Percentiles rank a stretch among this genome's conserved stretches.
phyloP scores from a whole-genome alignment of 2,329 filamentous ascomycete species.

The Cercospora canescens region DNA sequence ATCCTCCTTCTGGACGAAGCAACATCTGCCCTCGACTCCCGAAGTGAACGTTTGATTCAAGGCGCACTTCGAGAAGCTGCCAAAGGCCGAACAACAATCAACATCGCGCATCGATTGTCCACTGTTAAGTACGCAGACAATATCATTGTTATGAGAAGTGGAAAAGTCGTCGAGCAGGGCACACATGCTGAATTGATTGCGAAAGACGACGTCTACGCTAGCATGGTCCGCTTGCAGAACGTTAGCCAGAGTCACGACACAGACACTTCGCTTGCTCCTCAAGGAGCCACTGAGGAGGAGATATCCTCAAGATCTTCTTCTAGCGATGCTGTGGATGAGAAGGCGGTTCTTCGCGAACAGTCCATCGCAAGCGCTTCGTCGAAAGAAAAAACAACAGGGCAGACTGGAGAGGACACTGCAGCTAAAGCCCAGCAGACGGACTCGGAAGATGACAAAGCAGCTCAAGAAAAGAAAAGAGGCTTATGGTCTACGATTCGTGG shows the following conservation, averaged over 20 bases:
- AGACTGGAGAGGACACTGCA: neutral
- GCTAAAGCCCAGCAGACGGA: constrained; percentile 7
- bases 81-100: constrained; percentile 61
- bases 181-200: constrained; percentile 60
- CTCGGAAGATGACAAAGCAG: neutral
- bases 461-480: constrained; percentile 11
- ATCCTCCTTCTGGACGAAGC: constrained; percentile 50
- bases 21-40: constrained; percentile 49
- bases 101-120: constrained; percentile 74
- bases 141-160: constrained; percentile 76
- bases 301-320: constrained; percentile 13
- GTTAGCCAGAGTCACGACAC: constrained; percentile 21
- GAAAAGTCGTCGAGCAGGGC: constrained; percentile 62
- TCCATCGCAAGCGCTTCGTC: neutral
- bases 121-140: constrained; percentile 77
- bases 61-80: constrained; percentile 43
- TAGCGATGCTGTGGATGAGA: constrained; percentile 11
- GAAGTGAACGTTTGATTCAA: constrained; percentile 46
- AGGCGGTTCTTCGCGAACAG: neutral
- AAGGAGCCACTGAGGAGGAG: constrained; percentile 8
- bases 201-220: constrained; percentile 44
- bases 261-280: neutral
- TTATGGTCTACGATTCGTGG: constrained; percentile 15
- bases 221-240: constrained; percentile 40
- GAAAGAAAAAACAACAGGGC: neutral